These are phyloP conservation scores for Ascochyta pisi DNA, from an alignment of 2,329 filamentous ascomycete genomes.

Conservation along the genomic window DNA sequence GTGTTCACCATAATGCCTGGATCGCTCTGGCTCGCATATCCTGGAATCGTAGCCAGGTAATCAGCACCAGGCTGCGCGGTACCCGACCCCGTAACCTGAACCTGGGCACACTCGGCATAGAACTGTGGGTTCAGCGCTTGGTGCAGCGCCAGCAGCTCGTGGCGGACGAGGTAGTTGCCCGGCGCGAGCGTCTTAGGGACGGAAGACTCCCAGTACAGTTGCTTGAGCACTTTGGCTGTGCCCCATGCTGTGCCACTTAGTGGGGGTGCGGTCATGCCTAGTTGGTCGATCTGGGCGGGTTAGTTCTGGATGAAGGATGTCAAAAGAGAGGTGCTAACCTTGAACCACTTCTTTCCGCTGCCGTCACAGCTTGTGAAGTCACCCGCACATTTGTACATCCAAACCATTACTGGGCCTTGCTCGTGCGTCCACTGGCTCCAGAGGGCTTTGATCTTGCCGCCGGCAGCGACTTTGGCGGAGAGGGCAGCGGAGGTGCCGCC, in stretches of 20 bases:
- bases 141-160: constrained; percentile 64
- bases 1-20: constrained; percentile 60
- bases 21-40: constrained; percentile 52
- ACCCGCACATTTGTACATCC: constrained; percentile 58
- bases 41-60: constrained; percentile 56
- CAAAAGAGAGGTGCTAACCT: constrained; percentile 44
- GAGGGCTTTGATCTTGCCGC: constrained; percentile 59
- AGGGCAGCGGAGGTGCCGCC: constrained; percentile 53
- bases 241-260: constrained; percentile 60
- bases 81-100: constrained; percentile 61
- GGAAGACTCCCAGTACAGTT: constrained; percentile 60
- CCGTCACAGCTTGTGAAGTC: constrained; percentile 60
- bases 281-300: constrained; percentile 53
- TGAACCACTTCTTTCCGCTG: constrained; percentile 64
- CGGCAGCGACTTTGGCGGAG: constrained; percentile 57
- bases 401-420: constrained; percentile 67
- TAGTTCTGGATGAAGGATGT: neutral
- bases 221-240: constrained; percentile 56
- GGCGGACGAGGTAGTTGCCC: constrained; percentile 50
- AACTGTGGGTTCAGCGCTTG: constrained; percentile 59
- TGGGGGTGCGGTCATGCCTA: constrained; percentile 55
- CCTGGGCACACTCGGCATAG: constrained; percentile 65
- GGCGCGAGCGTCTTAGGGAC: constrained; percentile 54
- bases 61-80: constrained; percentile 51
- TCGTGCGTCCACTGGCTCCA: constrained; percentile 66